Percentiles rank a stretch among this genome's conserved stretches.
phyloP scores from a whole-genome alignment of 2,329 filamentous ascomycete genomes.

The Cadophora sp. region DNA sequence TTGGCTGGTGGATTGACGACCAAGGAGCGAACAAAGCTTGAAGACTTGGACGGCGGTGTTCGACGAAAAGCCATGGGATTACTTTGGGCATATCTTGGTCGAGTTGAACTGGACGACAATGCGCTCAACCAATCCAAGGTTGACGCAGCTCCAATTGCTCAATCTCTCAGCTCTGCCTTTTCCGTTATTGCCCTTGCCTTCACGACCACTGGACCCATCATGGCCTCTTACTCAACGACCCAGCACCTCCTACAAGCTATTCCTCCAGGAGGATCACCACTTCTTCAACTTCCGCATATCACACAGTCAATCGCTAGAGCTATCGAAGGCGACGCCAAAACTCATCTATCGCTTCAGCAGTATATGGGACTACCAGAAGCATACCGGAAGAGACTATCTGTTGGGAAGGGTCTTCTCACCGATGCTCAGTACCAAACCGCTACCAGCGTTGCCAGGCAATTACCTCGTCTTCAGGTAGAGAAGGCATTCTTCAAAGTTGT shows the following conservation, averaged over 20 bases:
- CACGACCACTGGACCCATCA: slow-evolving; percentile 80
- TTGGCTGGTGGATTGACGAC: slow-evolving; percentile 66
- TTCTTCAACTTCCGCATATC: slow-evolving; percentile 91
- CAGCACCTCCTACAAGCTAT: slow-evolving; percentile 92
- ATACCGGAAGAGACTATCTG: slow-evolving; percentile 73
- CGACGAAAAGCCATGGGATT: slow-evolving; percentile 87
- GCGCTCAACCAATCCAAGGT: slow-evolving; percentile 85
- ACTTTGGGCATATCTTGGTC: slow-evolving; percentile 93
- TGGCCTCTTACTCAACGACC: slow-evolving; percentile 80
- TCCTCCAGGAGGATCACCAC: slow-evolving; percentile 80
- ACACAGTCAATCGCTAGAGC: slow-evolving; percentile 69
- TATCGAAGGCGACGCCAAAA: slow-evolving; percentile 77
- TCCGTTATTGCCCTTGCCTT: slow-evolving; percentile 87
- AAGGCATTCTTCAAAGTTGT: slow-evolving; percentile 99
- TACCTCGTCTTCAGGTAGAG: slow-evolving; percentile 83
- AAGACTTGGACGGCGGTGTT: slow-evolving; percentile 79
- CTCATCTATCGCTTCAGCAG: slow-evolving; percentile 79
- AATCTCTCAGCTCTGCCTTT: slow-evolving; percentile 85
- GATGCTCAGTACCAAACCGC: slow-evolving; percentile 79
- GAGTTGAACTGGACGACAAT: slow-evolving; percentile 82
- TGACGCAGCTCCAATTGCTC: slow-evolving; percentile 85
- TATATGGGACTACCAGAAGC: slow-evolving; percentile 86
- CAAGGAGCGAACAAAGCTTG: slow-evolving; percentile 79
- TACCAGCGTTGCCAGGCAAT: slow-evolving; percentile 78
- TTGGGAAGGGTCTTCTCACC: slow-evolving; percentile 74